These are phyloP conservation scores for Macrolepiota dolichaula DNA, from an alignment of 768 basidiomycete genomes.

Conservation along the genomic window DNA sequence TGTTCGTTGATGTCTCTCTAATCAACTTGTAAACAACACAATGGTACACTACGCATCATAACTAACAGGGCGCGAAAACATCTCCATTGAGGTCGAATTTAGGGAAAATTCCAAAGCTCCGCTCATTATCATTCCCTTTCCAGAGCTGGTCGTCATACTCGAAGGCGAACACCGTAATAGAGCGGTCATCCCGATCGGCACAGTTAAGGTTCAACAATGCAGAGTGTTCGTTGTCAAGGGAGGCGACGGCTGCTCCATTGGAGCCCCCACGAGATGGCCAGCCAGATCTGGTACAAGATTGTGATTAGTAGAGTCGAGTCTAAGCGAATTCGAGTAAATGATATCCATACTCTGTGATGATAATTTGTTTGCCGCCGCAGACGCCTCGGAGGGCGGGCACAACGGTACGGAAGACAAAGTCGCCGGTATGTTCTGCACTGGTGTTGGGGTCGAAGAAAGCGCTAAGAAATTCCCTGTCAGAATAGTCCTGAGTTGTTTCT, in stretches of 20 bases:
- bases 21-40: background rate
- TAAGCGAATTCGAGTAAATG: background rate
- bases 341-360: conserved; percentile 32
- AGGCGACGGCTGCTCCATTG: conserved; percentile 27
- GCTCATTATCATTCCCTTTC: conserved; percentile 34
- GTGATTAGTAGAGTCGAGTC: background rate
- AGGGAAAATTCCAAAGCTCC: conserved; percentile 35
- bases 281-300: conserved; percentile 25
- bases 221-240: conserved; percentile 26
- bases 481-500: background rate
- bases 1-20: background rate
- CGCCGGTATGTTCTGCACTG: conserved; percentile 28
- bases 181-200: conserved; percentile 26
- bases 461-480: conserved; percentile 14
- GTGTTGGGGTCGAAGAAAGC: conserved; percentile 32
- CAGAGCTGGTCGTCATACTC: conserved; percentile 36
- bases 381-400: conserved; percentile 31
- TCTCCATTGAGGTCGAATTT: conserved; percentile 26
- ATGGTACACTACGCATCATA: background rate
- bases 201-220: conserved; percentile 34
- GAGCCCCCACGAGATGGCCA: conserved; percentile 36
- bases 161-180: conserved; percentile 32
- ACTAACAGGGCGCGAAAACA: conserved; percentile 21
- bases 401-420: conserved; percentile 36
- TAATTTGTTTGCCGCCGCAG: conserved; percentile 33